Conservation (phyloP, 768 basidiomycete species). For the Russula compacta region DNA sequence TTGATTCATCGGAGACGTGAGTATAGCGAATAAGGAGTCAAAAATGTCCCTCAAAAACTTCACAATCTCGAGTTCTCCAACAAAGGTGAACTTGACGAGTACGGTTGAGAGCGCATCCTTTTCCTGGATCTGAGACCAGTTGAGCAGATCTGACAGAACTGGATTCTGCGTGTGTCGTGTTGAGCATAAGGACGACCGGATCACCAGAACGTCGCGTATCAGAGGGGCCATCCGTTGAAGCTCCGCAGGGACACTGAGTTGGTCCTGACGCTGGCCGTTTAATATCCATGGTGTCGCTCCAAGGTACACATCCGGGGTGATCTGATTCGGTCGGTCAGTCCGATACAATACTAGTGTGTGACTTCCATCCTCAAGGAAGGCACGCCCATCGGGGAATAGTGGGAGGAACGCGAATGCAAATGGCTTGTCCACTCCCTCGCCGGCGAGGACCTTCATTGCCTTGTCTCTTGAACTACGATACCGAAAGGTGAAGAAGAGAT, state of each 20-base stretch:
- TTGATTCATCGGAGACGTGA: constrained; percentile 66
- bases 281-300: constrained; percentile 52
- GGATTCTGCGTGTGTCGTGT: constrained; percentile 88
- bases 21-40: constrained; percentile 85
- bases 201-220: constrained; percentile 64
- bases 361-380: constrained; percentile 84
- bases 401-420: constrained; percentile 94
- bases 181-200: constrained; percentile 87
- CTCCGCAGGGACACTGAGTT: constrained; percentile 46
- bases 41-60: constrained; percentile 89
- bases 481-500: constrained; percentile 91
- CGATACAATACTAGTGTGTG: constrained; percentile 80
- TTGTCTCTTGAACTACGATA: constrained; percentile 53
- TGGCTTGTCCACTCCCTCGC: constrained; percentile 52
- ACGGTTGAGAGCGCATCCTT: constrained; percentile 59
- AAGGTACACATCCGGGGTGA: constrained; percentile 66
- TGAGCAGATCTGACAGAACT: constrained; percentile 67
- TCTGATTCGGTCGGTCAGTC: constrained; percentile 57
- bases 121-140: constrained; percentile 67
- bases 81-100: constrained; percentile 81
- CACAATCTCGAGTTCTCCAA: constrained; percentile 90
- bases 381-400: constrained; percentile 62
- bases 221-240: constrained; percentile 58
- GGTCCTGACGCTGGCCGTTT: constrained; percentile 51
- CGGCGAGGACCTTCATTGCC: constrained; percentile 28